Conservation (phyloP, 2,329 filamentous ascomycete genomes). For the Pseudocercospora vitis region DNA sequence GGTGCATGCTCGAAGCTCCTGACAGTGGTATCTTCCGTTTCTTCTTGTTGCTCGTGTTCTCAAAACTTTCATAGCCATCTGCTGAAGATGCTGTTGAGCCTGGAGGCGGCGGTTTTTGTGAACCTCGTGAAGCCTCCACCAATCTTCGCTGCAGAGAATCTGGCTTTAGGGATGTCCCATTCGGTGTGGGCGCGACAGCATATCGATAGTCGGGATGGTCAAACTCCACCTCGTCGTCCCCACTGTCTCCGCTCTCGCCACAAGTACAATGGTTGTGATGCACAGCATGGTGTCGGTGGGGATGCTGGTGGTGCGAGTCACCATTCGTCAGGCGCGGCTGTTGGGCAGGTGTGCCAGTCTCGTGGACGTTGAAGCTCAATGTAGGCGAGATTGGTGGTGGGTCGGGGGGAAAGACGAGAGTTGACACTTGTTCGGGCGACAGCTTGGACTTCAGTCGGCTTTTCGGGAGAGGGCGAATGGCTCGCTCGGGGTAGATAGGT, state of each 20-base stretch:
- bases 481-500: slow-evolving; percentile 79
- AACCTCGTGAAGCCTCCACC: slow-evolving; percentile 39
- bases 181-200: slow-evolving; percentile 41
- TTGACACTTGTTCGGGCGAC: slow-evolving; percentile 77
- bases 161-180: slow-evolving; percentile 28
- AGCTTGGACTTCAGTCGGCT: slow-evolving; percentile 83
- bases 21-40: slow-evolving; percentile 96
- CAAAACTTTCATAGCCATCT: slow-evolving; percentile 94
- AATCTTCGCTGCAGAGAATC: slow-evolving; percentile 39
- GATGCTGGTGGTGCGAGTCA: slow-evolving; percentile 23
- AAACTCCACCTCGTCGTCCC: slow-evolving; percentile 57
- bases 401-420: slow-evolving; percentile 77
- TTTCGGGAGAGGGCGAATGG: slow-evolving; percentile 89
- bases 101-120: slow-evolving; percentile 37
- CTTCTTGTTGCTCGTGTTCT: slow-evolving; percentile 99
- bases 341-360: slow-evolving; percentile 24
- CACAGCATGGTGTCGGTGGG: slow-evolving; percentile 24
- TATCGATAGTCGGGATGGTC: slow-evolving; percentile 43
- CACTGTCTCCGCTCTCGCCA: slow-evolving; percentile 57
- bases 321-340: slow-evolving; percentile 31
- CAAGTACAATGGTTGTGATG: slow-evolving; percentile 45
- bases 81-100: slow-evolving; percentile 66
- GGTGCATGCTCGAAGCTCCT: slow-evolving; percentile 64
- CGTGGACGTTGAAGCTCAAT: slow-evolving; percentile 30
- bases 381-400: slow-evolving; percentile 63